A percentile compares a stretch with the other conserved stretches of the same genome.
Evolutionary conservation across 345 rosid genomes (phyloP).

Genomic region (Eucalyptus marginata): DNA sequence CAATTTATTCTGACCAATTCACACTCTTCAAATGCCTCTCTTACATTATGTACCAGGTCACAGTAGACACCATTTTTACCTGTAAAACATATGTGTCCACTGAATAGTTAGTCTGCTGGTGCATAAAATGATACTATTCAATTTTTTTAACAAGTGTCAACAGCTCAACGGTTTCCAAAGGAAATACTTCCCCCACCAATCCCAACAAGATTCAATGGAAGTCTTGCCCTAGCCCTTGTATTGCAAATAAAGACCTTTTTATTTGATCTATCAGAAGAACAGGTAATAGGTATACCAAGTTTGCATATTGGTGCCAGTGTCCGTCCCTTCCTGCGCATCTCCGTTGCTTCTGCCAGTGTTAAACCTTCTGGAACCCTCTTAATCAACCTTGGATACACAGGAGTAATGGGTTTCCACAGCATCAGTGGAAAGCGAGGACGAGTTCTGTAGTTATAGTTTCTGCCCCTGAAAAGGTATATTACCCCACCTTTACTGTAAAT

Average conservation of each 20-base stretch:
- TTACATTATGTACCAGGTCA: conserved; percentile 52
- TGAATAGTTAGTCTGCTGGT: neutral
- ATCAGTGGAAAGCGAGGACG: conserved; percentile 83
- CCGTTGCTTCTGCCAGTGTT: conserved; percentile 50
- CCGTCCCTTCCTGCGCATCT: conserved; percentile 81
- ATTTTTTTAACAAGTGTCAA: neutral
- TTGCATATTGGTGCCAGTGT: conserved; percentile 64
- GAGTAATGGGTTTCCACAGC: conserved; percentile 85
- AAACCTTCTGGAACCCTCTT: conserved; percentile 60
- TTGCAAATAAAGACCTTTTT: neutral
- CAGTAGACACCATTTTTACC: conserved; percentile 81
- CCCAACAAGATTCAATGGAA: neutral
- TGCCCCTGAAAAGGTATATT: conserved; percentile 72
- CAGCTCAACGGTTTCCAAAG: neutral
- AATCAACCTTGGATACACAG: conserved; percentile 75
- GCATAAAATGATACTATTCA: neutral
- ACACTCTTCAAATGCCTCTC: conserved; percentile 92
- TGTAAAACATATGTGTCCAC: conserved; percentile 6
- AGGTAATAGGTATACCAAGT: conserved; percentile 35
- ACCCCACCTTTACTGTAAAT: conserved; percentile 72
- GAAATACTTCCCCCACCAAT: neutral
- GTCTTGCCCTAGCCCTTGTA: neutral
- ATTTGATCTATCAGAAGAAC: neutral
- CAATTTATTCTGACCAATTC: conserved; percentile 78
- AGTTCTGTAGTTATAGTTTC: conserved; percentile 80